A percentile compares a stretch with the other conserved stretches of the same genome.
These are phyloP conservation scores for Mortierella sp. DNA, from an alignment of 371 early-diverging fungal species.

Conservation along the genomic window DNA sequence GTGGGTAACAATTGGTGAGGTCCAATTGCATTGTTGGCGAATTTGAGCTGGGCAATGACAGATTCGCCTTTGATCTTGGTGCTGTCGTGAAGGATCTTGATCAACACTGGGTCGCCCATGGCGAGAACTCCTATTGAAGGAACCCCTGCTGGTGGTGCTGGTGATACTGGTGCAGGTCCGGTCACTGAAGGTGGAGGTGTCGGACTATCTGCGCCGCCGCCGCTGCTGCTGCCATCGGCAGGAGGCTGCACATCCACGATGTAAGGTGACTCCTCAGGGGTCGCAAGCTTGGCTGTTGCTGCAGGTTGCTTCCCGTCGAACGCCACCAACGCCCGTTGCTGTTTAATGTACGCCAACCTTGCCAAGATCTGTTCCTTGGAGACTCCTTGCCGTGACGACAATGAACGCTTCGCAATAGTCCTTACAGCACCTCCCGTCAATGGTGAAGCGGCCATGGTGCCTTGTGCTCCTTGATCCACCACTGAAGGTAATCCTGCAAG, in stretches of 20 bases:
- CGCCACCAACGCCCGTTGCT: neutral
- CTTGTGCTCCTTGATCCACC: neutral
- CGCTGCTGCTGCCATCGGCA: neutral
- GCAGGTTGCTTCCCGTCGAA: neutral
- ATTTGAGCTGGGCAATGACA: conserved; percentile 47
- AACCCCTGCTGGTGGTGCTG: neutral
- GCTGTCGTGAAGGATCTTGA: conserved; percentile 26
- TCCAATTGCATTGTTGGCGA: conserved; percentile 22
- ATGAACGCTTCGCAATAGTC: conserved; percentile 16
- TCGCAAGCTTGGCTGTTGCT: conserved; percentile 13
- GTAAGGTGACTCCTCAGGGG: conserved; percentile 12
- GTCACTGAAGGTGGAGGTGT: neutral
- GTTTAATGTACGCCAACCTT: neutral
- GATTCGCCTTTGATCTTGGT: conserved; percentile 12
- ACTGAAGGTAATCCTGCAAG: neutral
- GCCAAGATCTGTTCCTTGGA: conserved; percentile 22
- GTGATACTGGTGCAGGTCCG: neutral
- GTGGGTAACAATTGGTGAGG: conserved; percentile 6
- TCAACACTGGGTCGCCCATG: conserved; percentile 22
- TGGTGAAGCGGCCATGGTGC: neutral
- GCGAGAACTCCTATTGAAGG: conserved; percentile 34
- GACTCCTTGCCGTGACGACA: conserved; percentile 4
- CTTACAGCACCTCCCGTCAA: neutral
- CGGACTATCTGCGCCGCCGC: neutral
- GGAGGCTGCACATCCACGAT: neutral